These are phyloP conservation scores for Saccharomyces hybrid DNA, from an alignment of 1,139 yeast genomes.

Conservation along the genomic window DNA sequence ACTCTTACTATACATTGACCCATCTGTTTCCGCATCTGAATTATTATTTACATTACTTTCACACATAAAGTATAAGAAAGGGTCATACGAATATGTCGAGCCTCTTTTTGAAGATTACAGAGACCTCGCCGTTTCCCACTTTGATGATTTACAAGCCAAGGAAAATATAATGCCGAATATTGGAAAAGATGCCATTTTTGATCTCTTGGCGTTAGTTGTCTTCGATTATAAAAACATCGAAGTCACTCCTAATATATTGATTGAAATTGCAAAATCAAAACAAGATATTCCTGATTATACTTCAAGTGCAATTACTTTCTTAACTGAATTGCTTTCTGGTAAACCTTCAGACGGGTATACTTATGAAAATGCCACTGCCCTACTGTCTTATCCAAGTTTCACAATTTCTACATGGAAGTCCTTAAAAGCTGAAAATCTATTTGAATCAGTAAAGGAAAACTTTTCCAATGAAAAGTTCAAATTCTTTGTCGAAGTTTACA, in stretches of 20 bases:
- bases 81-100: constrained; percentile 14
- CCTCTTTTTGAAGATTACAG: constrained; percentile 15
- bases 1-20: constrained; percentile 36
- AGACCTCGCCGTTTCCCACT: constrained; percentile 16
- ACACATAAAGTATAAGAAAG: constrained; percentile 16
- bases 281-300: not conserved
- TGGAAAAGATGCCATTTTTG: constrained; percentile 11
- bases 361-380: constrained; percentile 1
- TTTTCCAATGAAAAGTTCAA: constrained; percentile 26
- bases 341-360: not conserved
- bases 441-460: constrained; percentile 11
- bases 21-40: constrained; percentile 17
- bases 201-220: constrained; percentile 14
- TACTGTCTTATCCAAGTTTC: constrained; percentile 12
- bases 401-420: constrained; percentile 12
- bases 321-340: not conserved
- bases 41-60: constrained; percentile 33
- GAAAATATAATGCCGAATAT: not conserved
- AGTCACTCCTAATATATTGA: constrained; percentile 23
- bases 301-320: not conserved
- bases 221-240: constrained; percentile 11
- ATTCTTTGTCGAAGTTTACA: constrained; percentile 27
- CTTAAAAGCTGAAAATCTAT: constrained; percentile 16
- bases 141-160: constrained; percentile 4
- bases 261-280: constrained; percentile 25